Evolutionary conservation across 495 filamentous ascomycete species (phyloP), one percentile per base, ranked within the genome.

Genomic region (Aspergillus incahuasiensis): DNA sequence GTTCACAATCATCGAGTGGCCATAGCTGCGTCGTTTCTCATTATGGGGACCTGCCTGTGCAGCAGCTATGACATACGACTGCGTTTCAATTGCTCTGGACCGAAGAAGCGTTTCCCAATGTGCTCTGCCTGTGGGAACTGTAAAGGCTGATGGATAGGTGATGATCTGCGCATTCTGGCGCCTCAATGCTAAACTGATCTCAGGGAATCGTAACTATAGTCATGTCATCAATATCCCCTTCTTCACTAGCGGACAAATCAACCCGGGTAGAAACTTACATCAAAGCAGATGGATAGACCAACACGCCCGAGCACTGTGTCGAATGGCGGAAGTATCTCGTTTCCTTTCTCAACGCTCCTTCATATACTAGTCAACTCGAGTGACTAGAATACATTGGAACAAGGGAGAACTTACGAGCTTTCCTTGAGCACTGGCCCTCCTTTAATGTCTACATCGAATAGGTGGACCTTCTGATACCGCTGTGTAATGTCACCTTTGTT

Each of bases 91-190:
- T 8, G 92, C 94, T 48, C 92, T 78, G 1, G 91, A 85, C 34
- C 88, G 76, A 7, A 97, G 71, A 1, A 97, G 70, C 0, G 79
- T 68, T 58, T 87, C 82, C 92, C 92, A 97, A 67, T 97, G 94
- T 7, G 87, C 91, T 44, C 74, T 74, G 0, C 94, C 92, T 0
- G 94, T 97, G 1, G 86, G 86, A 2, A 95, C 78, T 9, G 91
- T 96, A 66, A 97, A 97, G 15, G 94, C 92, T 1, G 86, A 91
- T 3, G 92, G 94, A 68, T 89, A 97, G 0, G 90, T 86, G 48
- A 97, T 78, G 49, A 96, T 75, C 44, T 95, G 82, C 13, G 89
- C 89, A 24, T 79, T 77, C 54, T 84, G 79, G 43, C 82, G 79
- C 13, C 79, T 80, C 16, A 97, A 75, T 5, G 83, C 74, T 13